Evolutionary conservation across 2,329 filamentous ascomycete genomes (phyloP).

Genomic region (Ophiosphaerella narmari): DNA sequence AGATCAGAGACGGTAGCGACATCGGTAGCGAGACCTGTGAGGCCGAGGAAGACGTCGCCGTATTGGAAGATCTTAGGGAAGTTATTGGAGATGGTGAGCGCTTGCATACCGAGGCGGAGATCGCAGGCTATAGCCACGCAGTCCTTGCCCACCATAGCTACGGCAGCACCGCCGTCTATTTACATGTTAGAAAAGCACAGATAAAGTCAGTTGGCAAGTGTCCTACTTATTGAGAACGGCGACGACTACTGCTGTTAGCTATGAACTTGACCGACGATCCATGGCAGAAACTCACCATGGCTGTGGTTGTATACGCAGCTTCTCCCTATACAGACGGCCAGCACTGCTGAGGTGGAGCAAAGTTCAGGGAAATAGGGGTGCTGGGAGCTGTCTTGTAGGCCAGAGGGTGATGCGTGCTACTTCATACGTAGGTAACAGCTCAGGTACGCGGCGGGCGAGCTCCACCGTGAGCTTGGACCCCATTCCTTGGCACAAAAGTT

Average conservation of each 20-base stretch:
- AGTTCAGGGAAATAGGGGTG: not conserved
- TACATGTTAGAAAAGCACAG: constrained; percentile 13
- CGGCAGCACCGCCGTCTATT: constrained; percentile 86
- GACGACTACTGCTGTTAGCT: constrained; percentile 67
- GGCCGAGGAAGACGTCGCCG: constrained; percentile 91
- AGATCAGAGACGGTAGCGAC: constrained; percentile 93
- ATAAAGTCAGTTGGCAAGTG: constrained; percentile 6
- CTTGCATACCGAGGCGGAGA: constrained; percentile 93
- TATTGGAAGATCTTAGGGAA: constrained; percentile 99
- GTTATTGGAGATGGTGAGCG: constrained; percentile 98
- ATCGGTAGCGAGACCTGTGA: constrained; percentile 95
- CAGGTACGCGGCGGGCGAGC: constrained; percentile 26
- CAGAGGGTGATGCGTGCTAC: not conserved
- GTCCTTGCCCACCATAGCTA: constrained; percentile 99
- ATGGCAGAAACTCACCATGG: constrained; percentile 45
- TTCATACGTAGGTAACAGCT: constrained; percentile 19
- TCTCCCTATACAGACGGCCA: not conserved
- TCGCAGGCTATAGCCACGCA: constrained; percentile 99
- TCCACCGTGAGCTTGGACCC: constrained; percentile 8
- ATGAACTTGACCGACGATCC: constrained; percentile 1
- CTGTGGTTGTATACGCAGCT: constrained; percentile 17
- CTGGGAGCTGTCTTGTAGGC: constrained; percentile 4
- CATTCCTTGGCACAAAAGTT: constrained; percentile 20
- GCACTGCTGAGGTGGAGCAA: not conserved
- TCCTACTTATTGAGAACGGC: constrained; percentile 91